phyloP scores from a whole-genome alignment of 2,329 filamentous ascomycete genomes.

The Annulohypoxylon truncatum region DNA sequence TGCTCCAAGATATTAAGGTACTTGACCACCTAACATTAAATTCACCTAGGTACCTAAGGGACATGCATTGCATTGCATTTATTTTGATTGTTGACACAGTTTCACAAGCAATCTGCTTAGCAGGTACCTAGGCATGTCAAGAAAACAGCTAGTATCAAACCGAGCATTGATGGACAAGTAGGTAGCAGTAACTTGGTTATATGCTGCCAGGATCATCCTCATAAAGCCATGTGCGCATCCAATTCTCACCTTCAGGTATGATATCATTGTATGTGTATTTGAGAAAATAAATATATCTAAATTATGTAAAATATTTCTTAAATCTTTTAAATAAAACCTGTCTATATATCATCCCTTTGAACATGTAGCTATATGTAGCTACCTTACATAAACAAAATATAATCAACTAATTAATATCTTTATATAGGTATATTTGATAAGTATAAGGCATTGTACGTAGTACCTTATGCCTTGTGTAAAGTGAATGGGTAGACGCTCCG shows the following conservation, averaged over 20 bases:
- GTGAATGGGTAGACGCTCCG: not conserved
- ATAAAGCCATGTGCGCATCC: not conserved
- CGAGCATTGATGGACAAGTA: too few species aligned
- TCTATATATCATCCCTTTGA: too few species aligned
- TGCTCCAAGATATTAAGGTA: not conserved
- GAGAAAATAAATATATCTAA: not conserved
- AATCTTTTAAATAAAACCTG: too few species aligned
- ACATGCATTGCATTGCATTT: too few species aligned
- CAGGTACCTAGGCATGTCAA: too few species aligned
- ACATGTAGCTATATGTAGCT: too few species aligned
- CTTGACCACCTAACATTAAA: not conserved
- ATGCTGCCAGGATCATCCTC: not conserved
- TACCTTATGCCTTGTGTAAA: too few species aligned
- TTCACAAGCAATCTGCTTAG: too few species aligned
- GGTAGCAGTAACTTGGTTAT: not conserved
- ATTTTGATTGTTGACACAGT: not conserved
- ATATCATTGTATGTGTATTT: not conserved
- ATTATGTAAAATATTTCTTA: too few species aligned
- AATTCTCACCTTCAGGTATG: not conserved
- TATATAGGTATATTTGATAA: not conserved
- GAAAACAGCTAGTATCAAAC: too few species aligned
- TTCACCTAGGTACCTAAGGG: not conserved
- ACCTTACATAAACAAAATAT: not conserved
- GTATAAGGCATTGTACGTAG: too few species aligned
- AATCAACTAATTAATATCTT: not conserved